phyloP scores from a whole-genome alignment of 73 alveolate genomes.

The Blepharisma stoltei region DNA sequence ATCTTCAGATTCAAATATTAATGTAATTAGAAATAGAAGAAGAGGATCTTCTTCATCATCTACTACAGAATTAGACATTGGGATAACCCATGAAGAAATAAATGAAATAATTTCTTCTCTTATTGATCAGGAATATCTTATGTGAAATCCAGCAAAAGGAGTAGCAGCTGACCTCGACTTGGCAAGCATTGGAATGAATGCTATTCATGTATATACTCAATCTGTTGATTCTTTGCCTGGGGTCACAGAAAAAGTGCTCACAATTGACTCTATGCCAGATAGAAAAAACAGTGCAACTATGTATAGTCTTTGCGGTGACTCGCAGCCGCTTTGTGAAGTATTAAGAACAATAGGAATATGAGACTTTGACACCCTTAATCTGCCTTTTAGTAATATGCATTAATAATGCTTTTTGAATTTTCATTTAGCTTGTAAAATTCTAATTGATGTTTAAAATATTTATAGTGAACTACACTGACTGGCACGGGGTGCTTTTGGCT shows the following conservation, averaged over 20 bases:
- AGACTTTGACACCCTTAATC: constrained; percentile 7
- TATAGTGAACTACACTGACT: too few relatives aligned
- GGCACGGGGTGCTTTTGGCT: too few relatives aligned
- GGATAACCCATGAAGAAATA: constrained; percentile 3
- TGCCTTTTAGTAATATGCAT: too few relatives aligned
- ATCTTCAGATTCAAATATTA: too few relatives aligned
- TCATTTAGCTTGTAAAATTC: too few relatives aligned
- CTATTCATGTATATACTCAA: not conserved
- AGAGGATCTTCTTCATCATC: too few relatives aligned
- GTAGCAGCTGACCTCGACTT: not conserved
- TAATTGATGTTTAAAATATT: too few relatives aligned
- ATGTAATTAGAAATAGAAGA: too few relatives aligned
- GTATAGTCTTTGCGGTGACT: not conserved
- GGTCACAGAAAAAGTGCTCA: not conserved
- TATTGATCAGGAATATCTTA: constrained; percentile 6
- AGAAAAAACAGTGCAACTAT: not conserved
- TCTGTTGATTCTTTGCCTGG: not conserved
- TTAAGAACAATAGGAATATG: constrained; percentile 6
- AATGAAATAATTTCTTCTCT: constrained; percentile 13
- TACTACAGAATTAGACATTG: not conserved
- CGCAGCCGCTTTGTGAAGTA: not conserved
- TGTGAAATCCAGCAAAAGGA: constrained; percentile 15
- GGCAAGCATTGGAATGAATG: not conserved
- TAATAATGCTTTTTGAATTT: too few relatives aligned
- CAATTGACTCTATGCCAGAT: not conserved